Evolutionary conservation across 306 rosid species (phyloP), one percentile per base, ranked within the genome.

Genomic region (Begonia fuchsioides): DNA sequence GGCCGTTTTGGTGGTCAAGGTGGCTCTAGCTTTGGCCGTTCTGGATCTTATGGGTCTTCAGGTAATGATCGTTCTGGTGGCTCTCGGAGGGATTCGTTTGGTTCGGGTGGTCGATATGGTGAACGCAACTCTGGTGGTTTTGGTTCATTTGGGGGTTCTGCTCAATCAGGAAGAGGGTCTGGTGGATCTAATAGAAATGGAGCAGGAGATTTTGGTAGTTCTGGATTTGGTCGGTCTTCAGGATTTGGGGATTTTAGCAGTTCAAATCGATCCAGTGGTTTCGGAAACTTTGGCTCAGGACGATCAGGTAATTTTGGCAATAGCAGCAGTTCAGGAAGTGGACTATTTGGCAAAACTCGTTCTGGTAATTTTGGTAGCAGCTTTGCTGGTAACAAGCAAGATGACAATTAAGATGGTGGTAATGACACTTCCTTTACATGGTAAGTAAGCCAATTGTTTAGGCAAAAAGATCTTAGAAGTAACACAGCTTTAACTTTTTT

Each of bases 201-300:
- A n/a, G 51, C 39, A 51, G 85, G 94, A 47, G 57, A 68, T 17
- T 77, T 53, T 45, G 74, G 86, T 51, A 61, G 75, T 53, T 58
- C 62, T 50, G 71, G 71, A 26, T 72, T 63, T 1, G 52, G 72
- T 56, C 60, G 71, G 38, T 68, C 83, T 39, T 57, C 75, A 52
- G 71, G 74, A 61, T 70, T 65, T 12, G 77, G 90, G 3, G 70
- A 67, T 14, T 62, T 63, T 17, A 51, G 68, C 50, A 53, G 47
- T 32, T 67, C 54, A 7, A 56, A 38, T 35, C 55, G 63, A 10
- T 38, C 62, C 3, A 59, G 72, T 59, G 69, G 76, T 7, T 59
- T 14, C 53, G 64, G 50, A 12, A 50, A 64, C 45, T 51, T 32
- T 55, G 51, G 64, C 46, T 56, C 55, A 19, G 55, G 55, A 13